Evolutionary conservation across 2,329 filamentous ascomycete genomes (phyloP).

Genomic region (Botrytis byssoidea): DNA sequence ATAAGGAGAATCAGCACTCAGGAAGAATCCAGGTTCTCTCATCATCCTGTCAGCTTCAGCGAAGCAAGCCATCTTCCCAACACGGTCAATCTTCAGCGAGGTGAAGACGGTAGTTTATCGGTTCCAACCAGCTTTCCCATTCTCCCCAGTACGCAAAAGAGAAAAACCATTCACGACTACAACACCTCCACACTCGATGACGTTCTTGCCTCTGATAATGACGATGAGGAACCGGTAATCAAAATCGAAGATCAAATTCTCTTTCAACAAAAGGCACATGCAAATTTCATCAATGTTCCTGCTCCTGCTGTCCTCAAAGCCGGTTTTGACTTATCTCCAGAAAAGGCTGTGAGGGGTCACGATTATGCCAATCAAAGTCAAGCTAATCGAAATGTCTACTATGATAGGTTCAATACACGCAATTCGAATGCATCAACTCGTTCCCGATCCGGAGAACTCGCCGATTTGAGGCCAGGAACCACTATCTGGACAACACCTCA

Average conservation of each 20-base stretch:
- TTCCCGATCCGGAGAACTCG: not conserved
- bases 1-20: not conserved
- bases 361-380: slow-evolving; percentile 23
- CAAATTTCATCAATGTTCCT: slow-evolving; percentile 24
- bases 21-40: not conserved
- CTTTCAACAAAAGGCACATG: slow-evolving; percentile 20
- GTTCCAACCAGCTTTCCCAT: not conserved
- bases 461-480: not conserved
- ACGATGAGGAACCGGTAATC: not conserved
- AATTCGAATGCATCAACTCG: not conserved
- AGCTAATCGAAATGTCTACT: not conserved
- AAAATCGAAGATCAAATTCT: slow-evolving; percentile 13
- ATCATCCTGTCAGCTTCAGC: not conserved
- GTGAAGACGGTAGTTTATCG: not conserved
- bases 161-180: not conserved
- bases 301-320: slow-evolving; percentile 27
- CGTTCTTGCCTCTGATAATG: not conserved
- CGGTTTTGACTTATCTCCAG: slow-evolving; percentile 25
- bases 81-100: not conserved
- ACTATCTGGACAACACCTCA: slow-evolving; percentile 5
- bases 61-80: not conserved
- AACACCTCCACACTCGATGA: slow-evolving; percentile 1
- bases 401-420: not conserved
- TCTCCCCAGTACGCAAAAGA: not conserved
- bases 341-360: slow-evolving; percentile 23